Evolutionary conservation across 345 rosid genomes (phyloP), one percentile per base, ranked within the genome.

Genomic region (Conringia planisiliqua): DNA sequence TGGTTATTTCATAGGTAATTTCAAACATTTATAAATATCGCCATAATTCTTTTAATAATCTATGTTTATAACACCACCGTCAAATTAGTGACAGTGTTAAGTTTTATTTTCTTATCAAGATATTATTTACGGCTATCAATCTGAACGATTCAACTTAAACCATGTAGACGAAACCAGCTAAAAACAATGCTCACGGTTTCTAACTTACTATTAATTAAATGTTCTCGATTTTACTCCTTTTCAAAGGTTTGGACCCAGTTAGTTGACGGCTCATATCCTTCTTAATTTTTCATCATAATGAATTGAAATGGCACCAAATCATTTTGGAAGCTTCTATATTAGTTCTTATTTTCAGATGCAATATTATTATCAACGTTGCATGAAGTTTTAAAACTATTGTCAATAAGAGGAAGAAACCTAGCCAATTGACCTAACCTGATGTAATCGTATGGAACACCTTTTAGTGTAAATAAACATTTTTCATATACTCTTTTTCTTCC

Each of bases 301-400:
- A 20, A 30, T 43, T 42, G 46, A 38, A 20, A 42, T 44, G 65
- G 13, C 66, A 66, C 52, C 67, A 43, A 66, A 47, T 57, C 59
- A 36, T 47, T 22, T 66, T 57, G 51, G 66, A 74, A 24, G 43
- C 78, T 66, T 74, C 60, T 26, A 57, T 7, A 26, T 14, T 1
- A 48, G 9, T 55, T 33, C 71, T 16, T 43, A 33, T 16, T 73
- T 65, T 44, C 40, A 51, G 71, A 43, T 66, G 71, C 22, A 32
- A 55, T 44, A 32, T 50, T 26, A 52, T 3, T 64, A 54, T 18
- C 38, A 50, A 17, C 18, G 51, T 17, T 51, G 27, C 30, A 39
- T 7, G 39, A 36, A 0, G 11, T 6, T 14, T 9, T 5, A 4
- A 57, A 44, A 6, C 7, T 47, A 36, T n/a, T 35, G 18, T 35